A percentile compares a stretch with the other conserved stretches of the same genome.
Conservation (phyloP, 2,329 filamentous ascomycete genomes). For the Ophiosphaerella herpotricha region DNA sequence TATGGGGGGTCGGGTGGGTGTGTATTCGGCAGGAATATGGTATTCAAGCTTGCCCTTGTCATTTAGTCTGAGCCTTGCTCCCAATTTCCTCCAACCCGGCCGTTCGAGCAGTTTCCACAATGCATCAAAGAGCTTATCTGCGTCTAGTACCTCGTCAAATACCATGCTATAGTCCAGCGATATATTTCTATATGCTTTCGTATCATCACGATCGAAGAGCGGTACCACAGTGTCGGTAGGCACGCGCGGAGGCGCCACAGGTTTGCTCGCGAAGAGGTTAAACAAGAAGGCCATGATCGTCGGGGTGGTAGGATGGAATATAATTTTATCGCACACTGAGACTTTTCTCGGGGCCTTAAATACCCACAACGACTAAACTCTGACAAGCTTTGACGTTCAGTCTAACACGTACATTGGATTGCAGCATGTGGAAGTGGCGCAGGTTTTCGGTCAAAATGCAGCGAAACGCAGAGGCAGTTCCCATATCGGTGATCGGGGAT, state of each 20-base stretch:
- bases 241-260: conserved; percentile 14
- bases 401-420: too few species aligned
- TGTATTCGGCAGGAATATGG: conserved; percentile 48
- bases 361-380: too few species aligned
- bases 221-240: conserved; percentile 29
- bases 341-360: too few species aligned
- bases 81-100: conserved; percentile 55
- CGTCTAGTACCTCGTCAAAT: conserved; percentile 56
- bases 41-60: conserved; percentile 46
- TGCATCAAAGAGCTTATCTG: conserved; percentile 43
- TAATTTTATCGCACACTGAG: too few species aligned
- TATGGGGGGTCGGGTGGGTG: conserved; percentile 47
- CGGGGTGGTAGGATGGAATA: too few species aligned
- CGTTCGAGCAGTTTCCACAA: conserved; percentile 48
- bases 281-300: not conserved
- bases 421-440: too few species aligned
- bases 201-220: conserved; percentile 19
- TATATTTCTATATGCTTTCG: conserved; percentile 5
- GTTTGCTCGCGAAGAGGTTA: conserved; percentile 10
- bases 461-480: too few species aligned
- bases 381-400: too few species aligned
- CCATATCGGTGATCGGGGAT: too few species aligned
- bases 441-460: too few species aligned
- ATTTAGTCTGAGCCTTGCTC: conserved; percentile 51
- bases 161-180: conserved; percentile 36